Conservation (phyloP, 805 yeast genomes). For the Torulaspora quercuum region DNA sequence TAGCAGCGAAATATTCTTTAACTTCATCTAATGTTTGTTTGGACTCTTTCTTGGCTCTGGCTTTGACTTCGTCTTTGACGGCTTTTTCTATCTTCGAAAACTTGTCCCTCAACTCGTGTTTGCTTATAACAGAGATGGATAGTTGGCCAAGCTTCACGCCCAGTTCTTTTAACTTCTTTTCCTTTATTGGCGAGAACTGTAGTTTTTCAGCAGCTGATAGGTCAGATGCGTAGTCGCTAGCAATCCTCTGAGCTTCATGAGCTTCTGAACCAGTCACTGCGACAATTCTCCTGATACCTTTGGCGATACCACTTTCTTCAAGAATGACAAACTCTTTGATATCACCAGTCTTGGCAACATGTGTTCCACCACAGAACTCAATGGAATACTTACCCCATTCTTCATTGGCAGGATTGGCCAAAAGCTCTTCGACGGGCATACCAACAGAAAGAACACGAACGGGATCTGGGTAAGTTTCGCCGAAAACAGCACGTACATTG, state of each 20-base stretch:
- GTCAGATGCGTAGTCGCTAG: constrained; percentile 61
- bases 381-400: constrained; percentile 79
- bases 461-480: constrained; percentile 98
- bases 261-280: constrained; percentile 95
- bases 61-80: constrained; percentile 82
- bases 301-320: constrained; percentile 97
- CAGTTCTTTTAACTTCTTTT: constrained; percentile 73
- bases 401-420: constrained; percentile 62
- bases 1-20: constrained; percentile 57
- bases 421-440: constrained; percentile 75
- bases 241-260: constrained; percentile 81
- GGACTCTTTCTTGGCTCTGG: constrained; percentile 82
- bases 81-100: constrained; percentile 79
- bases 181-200: constrained; percentile 74
- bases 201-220: constrained; percentile 58
- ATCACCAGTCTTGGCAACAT: constrained; percentile 86
- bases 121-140: constrained; percentile 75
- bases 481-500: constrained; percentile 96
- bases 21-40: constrained; percentile 79
- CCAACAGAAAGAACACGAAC: constrained; percentile 98
- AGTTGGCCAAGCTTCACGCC: constrained; percentile 83
- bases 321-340: constrained; percentile 84
- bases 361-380: constrained; percentile 99
- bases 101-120: constrained; percentile 68
- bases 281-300: constrained; percentile 97